A percentile compares a stretch with the other conserved stretches of the same genome.
These are phyloP conservation scores for Eutrema salsugineum DNA, from an alignment of 441 rosid genomes.

Conservation along the genomic window DNA sequence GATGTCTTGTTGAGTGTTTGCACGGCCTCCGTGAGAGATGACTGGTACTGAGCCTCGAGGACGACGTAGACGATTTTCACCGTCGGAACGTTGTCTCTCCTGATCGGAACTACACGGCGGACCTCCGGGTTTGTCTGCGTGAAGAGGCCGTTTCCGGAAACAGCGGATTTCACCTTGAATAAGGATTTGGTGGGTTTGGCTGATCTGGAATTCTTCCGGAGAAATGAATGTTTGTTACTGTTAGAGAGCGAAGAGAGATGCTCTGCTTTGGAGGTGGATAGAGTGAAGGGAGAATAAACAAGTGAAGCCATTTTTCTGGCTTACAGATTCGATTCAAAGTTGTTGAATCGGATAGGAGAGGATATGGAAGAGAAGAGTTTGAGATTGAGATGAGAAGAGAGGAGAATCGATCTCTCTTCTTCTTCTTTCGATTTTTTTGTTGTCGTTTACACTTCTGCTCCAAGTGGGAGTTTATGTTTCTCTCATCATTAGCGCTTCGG, in stretches of 20 bases:
- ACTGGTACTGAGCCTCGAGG: constrained; percentile 97
- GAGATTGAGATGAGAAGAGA: neutral
- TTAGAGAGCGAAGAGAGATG: constrained; percentile 69
- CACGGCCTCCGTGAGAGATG: constrained; percentile 76
- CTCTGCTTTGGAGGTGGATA: constrained; percentile 58
- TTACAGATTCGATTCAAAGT: constrained; percentile 11
- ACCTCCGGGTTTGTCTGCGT: constrained; percentile 91
- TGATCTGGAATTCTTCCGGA: constrained; percentile 53
- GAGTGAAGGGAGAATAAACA: constrained; percentile 67
- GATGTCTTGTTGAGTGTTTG: constrained; percentile 61
- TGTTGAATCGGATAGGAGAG: constrained; percentile 12
- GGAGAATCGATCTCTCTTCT: constrained; percentile 12
- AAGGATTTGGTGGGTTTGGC: constrained; percentile 37
- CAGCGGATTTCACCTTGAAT: constrained; percentile 55
- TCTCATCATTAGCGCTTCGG: constrained; percentile 15
- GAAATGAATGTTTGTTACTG: constrained; percentile 72
- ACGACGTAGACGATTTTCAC: constrained; percentile 93
- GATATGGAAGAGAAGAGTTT: neutral
- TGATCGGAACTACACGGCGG: constrained; percentile 80
- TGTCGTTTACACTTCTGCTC: constrained; percentile 4
- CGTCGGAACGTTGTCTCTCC: constrained; percentile 58
- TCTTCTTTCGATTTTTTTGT: neutral
- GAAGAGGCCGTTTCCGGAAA: constrained; percentile 87
- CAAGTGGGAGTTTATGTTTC: constrained; percentile 12
- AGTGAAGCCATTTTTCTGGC: constrained; percentile 63